Evolutionary conservation across 2,329 filamentous ascomycete genomes (phyloP).

Genomic region (Colletotrichum agaves): DNA sequence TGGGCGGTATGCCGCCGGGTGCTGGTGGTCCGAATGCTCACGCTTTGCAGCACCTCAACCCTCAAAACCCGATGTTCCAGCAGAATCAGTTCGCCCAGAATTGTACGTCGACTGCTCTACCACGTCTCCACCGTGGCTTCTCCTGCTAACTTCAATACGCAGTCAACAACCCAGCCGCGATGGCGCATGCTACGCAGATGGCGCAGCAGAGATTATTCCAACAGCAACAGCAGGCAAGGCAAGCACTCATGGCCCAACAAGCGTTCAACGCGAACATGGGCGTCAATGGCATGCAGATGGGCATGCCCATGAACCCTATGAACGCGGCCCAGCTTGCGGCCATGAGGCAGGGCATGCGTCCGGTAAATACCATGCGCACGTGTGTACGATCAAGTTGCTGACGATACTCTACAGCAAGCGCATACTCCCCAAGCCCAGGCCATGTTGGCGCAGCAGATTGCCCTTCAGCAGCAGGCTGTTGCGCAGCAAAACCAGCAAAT

Average conservation of each 20-base stretch:
- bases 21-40: constrained; percentile 72
- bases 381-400: neutral
- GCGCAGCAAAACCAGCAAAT: constrained; percentile 51
- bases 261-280: constrained; percentile 61
- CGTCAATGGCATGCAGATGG: constrained; percentile 60
- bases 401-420: constrained; percentile 25
- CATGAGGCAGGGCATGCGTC: constrained; percentile 57
- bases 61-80: constrained; percentile 68
- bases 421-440: constrained; percentile 45
- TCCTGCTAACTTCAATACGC: constrained; percentile 8
- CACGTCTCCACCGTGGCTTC: neutral
- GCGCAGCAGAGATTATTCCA: constrained; percentile 68
- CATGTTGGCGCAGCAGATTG: constrained; percentile 60
- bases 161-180: constrained; percentile 51
- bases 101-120: constrained; percentile 27
- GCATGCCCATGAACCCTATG: constrained; percentile 60
- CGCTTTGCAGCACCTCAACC: constrained; percentile 77
- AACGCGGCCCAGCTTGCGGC: constrained; percentile 63
- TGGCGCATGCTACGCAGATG: constrained; percentile 55
- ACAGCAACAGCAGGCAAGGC: constrained; percentile 62
- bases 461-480: constrained; percentile 53
- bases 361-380: constrained; percentile 48
- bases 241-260: constrained; percentile 66
- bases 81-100: constrained; percentile 55
- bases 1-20: constrained; percentile 80